Evolutionary conservation across 495 filamentous ascomycete genomes (phyloP).

Genomic region (Neurospora hispaniola): DNA sequence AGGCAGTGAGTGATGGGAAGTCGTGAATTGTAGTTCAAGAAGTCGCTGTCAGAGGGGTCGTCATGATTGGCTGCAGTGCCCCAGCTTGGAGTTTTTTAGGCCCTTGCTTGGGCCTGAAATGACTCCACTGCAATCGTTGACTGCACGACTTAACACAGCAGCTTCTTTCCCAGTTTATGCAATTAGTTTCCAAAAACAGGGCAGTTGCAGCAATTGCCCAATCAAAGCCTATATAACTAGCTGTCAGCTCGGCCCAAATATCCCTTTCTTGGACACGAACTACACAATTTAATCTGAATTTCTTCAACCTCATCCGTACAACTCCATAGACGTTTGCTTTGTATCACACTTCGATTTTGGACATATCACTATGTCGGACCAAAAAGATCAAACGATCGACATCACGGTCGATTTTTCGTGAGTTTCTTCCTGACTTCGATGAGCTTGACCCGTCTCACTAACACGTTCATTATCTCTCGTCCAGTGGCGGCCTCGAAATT

Average conservation of each 20-base stretch:
- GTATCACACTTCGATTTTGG: neutral
- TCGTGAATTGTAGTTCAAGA: neutral
- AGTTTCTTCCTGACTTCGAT: conserved; percentile 2
- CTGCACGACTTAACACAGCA: neutral
- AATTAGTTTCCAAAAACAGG: neutral
- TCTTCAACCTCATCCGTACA: neutral
- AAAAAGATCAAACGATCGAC: conserved; percentile 13
- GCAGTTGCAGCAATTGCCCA: neutral
- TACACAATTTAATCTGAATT: neutral
- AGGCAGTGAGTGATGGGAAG: neutral
- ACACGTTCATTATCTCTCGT: neutral
- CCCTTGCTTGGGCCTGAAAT: neutral
- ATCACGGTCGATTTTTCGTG: conserved; percentile 29
- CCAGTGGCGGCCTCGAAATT: conserved; percentile 88
- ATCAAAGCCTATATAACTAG: neutral
- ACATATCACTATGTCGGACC: conserved; percentile 6
- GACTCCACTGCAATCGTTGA: neutral
- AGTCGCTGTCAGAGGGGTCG: neutral
- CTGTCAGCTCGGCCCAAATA: neutral
- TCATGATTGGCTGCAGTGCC: neutral
- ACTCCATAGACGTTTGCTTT: neutral
- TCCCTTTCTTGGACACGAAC: neutral
- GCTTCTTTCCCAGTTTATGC: neutral
- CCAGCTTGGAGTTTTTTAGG: neutral
- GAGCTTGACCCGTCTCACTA: neutral